Evolutionary conservation across 306 rosid genomes (phyloP), one percentile per base, ranked within the genome.

Genomic region (Begonia peltatifolia): DNA sequence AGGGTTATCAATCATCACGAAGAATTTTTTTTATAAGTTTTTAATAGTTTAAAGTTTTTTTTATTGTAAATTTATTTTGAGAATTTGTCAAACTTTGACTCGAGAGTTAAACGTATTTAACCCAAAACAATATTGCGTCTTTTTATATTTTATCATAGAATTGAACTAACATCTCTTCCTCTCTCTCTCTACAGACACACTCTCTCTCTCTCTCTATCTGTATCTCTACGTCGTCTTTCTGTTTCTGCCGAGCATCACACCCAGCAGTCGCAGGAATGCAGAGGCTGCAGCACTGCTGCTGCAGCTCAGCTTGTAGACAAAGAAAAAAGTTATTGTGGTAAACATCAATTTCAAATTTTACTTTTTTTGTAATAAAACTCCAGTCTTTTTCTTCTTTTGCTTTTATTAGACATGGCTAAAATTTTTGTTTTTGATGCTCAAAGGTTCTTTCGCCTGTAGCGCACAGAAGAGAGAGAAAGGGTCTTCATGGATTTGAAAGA

Each of bases 201-300:
- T 30, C 38, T 30, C 38, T 30, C 38, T 30, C 38, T 20, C 4
- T 5, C 38, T 5, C 38, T 30, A 7, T 30, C 38, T 30, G 9
- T 7, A 5, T 30, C 38, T 55, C 65, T 52, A 49, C 48, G 50
- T 9, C 43, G 9, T 36, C 74, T 50, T 58, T 67, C 47, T 74
- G 60, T 69, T 54, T 79, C 81, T 86, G 96, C 78, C 92, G 77
- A 78, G 78, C 87, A 83, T 77, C 93, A 86, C 92, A 68, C 89
- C 79, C 74, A 74, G 76, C 90, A 75, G 76, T 69, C 71, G 78
- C 84, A 83, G 95, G 77, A 22, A 73, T 76, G 81, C 85, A 74
- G 83, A 75, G 53, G 77, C 69, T 65, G 86, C 89, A 71, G 76
- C 75, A 72, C 76, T 71, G 84, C 38, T 30, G 38, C 78, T 67